Conservation (phyloP, 2,329 filamentous ascomycete species). For the Aspergillus unguis region DNA sequence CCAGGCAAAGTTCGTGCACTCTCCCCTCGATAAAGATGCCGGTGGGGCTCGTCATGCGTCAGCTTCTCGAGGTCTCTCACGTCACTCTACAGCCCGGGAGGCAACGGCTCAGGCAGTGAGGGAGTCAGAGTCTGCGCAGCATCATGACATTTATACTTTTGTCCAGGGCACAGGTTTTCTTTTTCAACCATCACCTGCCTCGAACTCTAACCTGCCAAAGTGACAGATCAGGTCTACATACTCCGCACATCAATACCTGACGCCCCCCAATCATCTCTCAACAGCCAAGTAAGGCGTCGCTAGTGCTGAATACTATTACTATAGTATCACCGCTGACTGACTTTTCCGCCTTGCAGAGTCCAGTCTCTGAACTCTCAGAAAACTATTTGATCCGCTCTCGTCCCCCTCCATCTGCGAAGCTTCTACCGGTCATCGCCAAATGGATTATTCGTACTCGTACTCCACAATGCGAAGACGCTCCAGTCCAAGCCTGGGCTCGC, state of each 20-base stretch:
- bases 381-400: not conserved
- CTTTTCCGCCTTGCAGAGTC: constrained; percentile 1
- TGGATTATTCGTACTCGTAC: constrained; percentile 18
- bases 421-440: not conserved
- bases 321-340: constrained; percentile 9
- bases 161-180: not conserved
- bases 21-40: constrained; percentile 23
- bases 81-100: constrained; percentile 18
- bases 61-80: constrained; percentile 19
- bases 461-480: constrained; percentile 1
- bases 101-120: not conserved
- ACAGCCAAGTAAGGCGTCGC: constrained; percentile 15
- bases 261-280: constrained; percentile 12
- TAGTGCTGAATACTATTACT: constrained; percentile 18
- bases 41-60: constrained; percentile 28
- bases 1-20: constrained; percentile 10
- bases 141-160: not conserved
- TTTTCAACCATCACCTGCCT: not conserved
- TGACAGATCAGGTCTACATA: not conserved
- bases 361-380: not conserved
- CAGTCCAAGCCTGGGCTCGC: constrained; percentile 6
- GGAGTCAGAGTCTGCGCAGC: not conserved
- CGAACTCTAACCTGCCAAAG: not conserved
- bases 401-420: not conserved
- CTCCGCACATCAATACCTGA: constrained; percentile 6